Percentiles rank a stretch among this genome's conserved stretches.
Evolutionary conservation across 1,139 yeast genomes (phyloP).

Genomic region (Taphrina confusa): DNA sequence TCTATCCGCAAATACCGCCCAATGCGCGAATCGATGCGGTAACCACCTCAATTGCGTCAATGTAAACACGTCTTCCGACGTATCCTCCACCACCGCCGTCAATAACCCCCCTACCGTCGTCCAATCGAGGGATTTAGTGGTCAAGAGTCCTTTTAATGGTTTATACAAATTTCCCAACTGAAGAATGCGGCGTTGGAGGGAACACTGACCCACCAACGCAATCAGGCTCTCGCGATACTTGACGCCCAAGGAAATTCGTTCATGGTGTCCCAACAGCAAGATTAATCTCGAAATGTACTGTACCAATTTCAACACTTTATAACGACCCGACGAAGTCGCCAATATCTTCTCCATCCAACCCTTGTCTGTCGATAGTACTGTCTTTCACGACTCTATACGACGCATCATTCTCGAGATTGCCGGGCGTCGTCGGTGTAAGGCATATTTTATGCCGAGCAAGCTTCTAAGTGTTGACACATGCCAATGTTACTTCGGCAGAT

Average conservation of each 20-base stretch:
- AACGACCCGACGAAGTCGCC: slow-evolving; percentile 23
- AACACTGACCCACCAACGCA: slow-evolving; percentile 9
- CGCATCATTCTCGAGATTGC: too few relatives aligned
- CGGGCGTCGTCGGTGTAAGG: too few relatives aligned
- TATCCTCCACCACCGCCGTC: slow-evolving; percentile 21
- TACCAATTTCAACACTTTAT: slow-evolving; percentile 26
- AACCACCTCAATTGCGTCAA: slow-evolving; percentile 24
- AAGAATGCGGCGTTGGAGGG: slow-evolving; percentile 29
- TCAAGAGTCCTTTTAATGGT: slow-evolving; percentile 21
- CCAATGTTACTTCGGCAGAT: too few relatives aligned
- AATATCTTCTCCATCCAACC: slow-evolving; percentile 29
- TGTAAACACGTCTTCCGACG: slow-evolving; percentile 26
- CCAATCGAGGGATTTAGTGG: slow-evolving; percentile 1
- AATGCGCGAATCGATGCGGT: slow-evolving; percentile 3
- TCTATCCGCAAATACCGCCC: slow-evolving; percentile 24
- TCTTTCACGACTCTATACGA: too few relatives aligned
- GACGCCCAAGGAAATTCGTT: neutral
- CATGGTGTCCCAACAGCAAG: slow-evolving; percentile 1
- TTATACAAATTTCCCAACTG: slow-evolving; percentile 27
- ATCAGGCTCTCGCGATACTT: neutral
- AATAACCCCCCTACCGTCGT: neutral
- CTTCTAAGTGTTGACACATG: too few relatives aligned
- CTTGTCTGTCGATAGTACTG: too few relatives aligned
- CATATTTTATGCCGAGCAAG: too few relatives aligned
- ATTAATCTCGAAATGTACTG: slow-evolving; percentile 19